phyloP scores from a whole-genome alignment of 1,139 yeast genomes.

The Citeromyces hawaiiensis region DNA sequence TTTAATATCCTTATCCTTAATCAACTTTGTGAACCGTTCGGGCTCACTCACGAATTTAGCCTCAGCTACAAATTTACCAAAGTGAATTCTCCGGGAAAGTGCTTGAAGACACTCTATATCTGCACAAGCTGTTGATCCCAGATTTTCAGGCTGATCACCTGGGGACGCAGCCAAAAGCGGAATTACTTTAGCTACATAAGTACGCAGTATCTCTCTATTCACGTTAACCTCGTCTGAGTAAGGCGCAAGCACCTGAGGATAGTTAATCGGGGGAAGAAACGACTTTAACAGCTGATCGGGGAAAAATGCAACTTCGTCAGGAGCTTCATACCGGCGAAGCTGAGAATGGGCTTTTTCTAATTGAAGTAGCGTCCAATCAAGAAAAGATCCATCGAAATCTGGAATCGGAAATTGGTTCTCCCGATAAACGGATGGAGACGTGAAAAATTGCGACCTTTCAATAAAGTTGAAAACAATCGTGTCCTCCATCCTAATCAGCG shows the following conservation, averaged over 20 bases:
- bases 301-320: conserved; percentile 90
- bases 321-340: conserved; percentile 83
- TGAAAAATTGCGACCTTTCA: conserved; percentile 81
- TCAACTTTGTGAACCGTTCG: conserved; percentile 50
- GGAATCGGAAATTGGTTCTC: conserved; percentile 46
- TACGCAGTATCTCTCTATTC: conserved; percentile 51
- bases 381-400: conserved; percentile 63
- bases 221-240: conserved; percentile 68
- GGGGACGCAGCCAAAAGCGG: conserved; percentile 55
- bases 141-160: conserved; percentile 77
- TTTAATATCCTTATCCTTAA: conserved; percentile 45
- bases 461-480: conserved; percentile 85
- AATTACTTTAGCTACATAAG: conserved; percentile 59
- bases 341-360: conserved; percentile 73
- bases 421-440: conserved; percentile 65
- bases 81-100: conserved; percentile 86
- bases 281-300: conserved; percentile 54
- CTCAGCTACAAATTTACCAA: conserved; percentile 96
- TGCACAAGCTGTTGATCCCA: conserved; percentile 74
- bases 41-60: conserved; percentile 69
- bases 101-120: conserved; percentile 86
- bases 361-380: conserved; percentile 76
- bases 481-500: conserved; percentile 89
- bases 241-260: conserved; percentile 66
- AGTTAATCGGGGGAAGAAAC: conserved; percentile 65